A percentile compares a stretch with the other conserved stretches of the same genome.
phyloP scores from a whole-genome alignment of 805 yeast genomes.

The Yarrowia sp. region DNA sequence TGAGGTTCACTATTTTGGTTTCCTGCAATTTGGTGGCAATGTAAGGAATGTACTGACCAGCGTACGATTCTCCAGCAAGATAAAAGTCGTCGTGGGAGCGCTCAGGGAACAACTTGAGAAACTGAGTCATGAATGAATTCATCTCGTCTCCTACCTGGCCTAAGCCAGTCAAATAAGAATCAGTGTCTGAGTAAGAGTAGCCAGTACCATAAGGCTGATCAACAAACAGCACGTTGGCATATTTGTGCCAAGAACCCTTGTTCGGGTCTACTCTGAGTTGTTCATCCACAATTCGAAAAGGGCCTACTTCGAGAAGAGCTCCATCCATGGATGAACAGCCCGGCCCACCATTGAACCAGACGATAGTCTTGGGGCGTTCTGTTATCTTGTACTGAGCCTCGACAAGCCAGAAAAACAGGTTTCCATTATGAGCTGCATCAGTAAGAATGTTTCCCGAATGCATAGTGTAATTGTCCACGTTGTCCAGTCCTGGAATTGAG shows the following conservation, averaged over 20 bases:
- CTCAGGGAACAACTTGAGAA: slow-evolving; percentile 69
- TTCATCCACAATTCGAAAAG: slow-evolving; percentile 58
- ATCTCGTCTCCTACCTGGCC: slow-evolving; percentile 59
- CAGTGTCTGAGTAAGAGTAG: slow-evolving; percentile 58
- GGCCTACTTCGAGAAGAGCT: slow-evolving; percentile 88
- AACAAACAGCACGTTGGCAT: slow-evolving; percentile 74
- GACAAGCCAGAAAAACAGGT: slow-evolving; percentile 77
- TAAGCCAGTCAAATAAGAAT: slow-evolving; percentile 40
- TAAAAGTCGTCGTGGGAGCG: slow-evolving; percentile 60
- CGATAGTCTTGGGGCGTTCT: slow-evolving; percentile 46
- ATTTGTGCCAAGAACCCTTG: slow-evolving; percentile 78
- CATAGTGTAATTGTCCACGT: slow-evolving; percentile 36
- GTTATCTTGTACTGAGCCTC: slow-evolving; percentile 36
- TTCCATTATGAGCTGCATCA: slow-evolving; percentile 50
- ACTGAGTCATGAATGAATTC: slow-evolving; percentile 59
- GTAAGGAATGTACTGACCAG: slow-evolving; percentile 94
- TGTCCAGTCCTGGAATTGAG: slow-evolving; percentile 6
- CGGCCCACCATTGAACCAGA: slow-evolving; percentile 98
- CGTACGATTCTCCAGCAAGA: slow-evolving; percentile 93
- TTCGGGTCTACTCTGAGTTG: slow-evolving; percentile 48
- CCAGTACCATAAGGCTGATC: slow-evolving; percentile 98
- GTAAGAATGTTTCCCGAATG: slow-evolving; percentile 52
- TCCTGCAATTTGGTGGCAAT: slow-evolving; percentile 58
- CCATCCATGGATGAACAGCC: slow-evolving; percentile 99
- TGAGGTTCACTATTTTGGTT: slow-evolving; percentile 44